Evolutionary conservation across 192 early-diverging fungal genomes (phyloP), one percentile per base, ranked within the genome.

Genomic region (Phycomyces nitens): DNA sequence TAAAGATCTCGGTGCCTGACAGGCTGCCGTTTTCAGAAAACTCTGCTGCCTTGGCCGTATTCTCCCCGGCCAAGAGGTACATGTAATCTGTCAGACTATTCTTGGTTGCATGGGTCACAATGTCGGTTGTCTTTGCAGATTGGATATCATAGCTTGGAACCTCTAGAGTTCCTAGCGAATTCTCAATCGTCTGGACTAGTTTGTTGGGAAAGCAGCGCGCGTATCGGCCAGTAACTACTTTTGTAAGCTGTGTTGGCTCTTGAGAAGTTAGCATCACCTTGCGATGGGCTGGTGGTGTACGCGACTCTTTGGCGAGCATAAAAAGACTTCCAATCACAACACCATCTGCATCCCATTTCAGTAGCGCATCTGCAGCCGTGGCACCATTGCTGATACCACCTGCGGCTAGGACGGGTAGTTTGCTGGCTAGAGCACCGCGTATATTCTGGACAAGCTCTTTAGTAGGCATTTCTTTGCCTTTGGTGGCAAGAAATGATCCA

Each of bases 1-100:
- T 38, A 7, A 72, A 2, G 11, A 66, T 58, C 23, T 62, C 44
- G 18, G 60, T 51, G 8, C 64, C 63, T 10, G 59, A 53, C n/a
- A 72, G 47, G 11, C 59, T 72, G 7, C 64, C 65, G 1, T 65
- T 26, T 38, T 72, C 60, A 44, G 70, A 66, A 40, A 51, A 72
- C 5, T 50, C 52, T 16, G 59, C 59, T 14, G 54, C 64, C 1
- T 55, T 47, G 0, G 18, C 6, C 1, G 53, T 43, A 16, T 56
- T 59, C 14, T 61, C 47, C 7, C 64, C 65, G 2, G 64, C 49
- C 18, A 60, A 56, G 12, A 72, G 49, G 3, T 39, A 44, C 58
- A 56, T 62, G 39, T 66, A 66, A 27, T 62, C 60, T 0, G 49
- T 26, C 0, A 49, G 38, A 11, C 60, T 59, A 0, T 53, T 39